These are phyloP conservation scores for Ascochyta lentis DNA, from an alignment of 2,329 filamentous ascomycete genomes.

Conservation along the genomic window DNA sequence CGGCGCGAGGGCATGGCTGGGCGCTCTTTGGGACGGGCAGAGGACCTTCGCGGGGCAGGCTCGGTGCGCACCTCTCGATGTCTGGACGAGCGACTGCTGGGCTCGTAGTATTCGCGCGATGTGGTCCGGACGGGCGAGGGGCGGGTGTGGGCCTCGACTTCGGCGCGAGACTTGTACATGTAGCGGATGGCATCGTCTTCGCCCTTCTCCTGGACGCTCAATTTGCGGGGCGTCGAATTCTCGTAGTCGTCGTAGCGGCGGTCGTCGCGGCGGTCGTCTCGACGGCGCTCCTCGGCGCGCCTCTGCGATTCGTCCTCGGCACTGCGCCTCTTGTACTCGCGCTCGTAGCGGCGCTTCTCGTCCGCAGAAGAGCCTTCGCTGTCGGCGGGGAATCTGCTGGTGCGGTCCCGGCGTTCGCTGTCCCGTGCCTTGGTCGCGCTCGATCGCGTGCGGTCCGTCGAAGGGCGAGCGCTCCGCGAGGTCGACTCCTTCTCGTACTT, in stretches of 20 bases:
- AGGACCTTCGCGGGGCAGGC: slow-evolving; percentile 40
- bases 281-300: slow-evolving; percentile 17
- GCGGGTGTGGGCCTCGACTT: slow-evolving; percentile 34
- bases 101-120: slow-evolving; percentile 42
- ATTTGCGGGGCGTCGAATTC: slow-evolving; percentile 33
- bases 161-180: slow-evolving; percentile 37
- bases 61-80: slow-evolving; percentile 39
- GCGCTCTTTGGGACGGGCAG: slow-evolving; percentile 44
- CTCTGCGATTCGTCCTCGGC: slow-evolving; percentile 19
- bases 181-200: slow-evolving; percentile 38
- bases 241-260: slow-evolving; percentile 22
- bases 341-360: slow-evolving; percentile 43
- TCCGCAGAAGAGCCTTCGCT: slow-evolving; percentile 44
- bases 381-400: slow-evolving; percentile 46
- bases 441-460: slow-evolving; percentile 49
- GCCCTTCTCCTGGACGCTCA: slow-evolving; percentile 29
- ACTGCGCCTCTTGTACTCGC: slow-evolving; percentile 38
- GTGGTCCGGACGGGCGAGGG: slow-evolving; percentile 39
- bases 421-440: slow-evolving; percentile 42
- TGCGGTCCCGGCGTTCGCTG: slow-evolving; percentile 49
- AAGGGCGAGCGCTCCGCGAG: slow-evolving; percentile 27
- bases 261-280: slow-evolving; percentile 25
- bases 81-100: slow-evolving; percentile 33
- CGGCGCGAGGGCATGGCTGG: slow-evolving; percentile 29
- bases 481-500: slow-evolving; percentile 35